A percentile compares a stretch with the other conserved stretches of the same genome.
Conservation (phyloP, 78 protist species). For the Dictyostelium firmibasis region DNA sequence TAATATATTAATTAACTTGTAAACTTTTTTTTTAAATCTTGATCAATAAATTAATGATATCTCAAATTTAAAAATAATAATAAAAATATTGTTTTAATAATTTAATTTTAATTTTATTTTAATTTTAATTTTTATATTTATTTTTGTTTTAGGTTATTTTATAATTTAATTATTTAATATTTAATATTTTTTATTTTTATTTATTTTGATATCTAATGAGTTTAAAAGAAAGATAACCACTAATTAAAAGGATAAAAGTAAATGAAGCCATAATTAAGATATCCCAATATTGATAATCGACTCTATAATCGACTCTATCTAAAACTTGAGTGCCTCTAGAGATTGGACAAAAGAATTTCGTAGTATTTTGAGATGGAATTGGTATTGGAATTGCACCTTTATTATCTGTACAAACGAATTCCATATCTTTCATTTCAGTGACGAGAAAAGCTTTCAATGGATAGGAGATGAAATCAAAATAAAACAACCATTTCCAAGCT, state of each 20-base stretch:
- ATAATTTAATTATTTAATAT: neutral
- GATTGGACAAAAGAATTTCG: constrained; percentile 28
- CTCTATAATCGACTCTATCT: neutral
- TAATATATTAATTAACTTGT: no score
- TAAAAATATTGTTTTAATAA: no score
- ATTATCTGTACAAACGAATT: constrained; percentile 48
- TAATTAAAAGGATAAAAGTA: neutral
- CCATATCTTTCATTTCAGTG: constrained; percentile 38
- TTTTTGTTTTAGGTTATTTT: neutral
- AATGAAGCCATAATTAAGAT: constrained; percentile 14
- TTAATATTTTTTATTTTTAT: no score
- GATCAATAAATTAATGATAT: no score
- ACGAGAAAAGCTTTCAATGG: constrained; percentile 29
- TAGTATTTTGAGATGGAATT: constrained; percentile 2
- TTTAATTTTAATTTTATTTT: no score
- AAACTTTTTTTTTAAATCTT: no score
- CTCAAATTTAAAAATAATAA: no score
- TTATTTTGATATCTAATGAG: constrained; percentile 66
- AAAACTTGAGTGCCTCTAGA: neutral
- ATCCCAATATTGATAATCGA: neutral
- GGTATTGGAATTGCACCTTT: constrained; percentile 51
- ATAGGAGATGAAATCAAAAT: constrained; percentile 20
- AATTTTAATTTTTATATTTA: neutral
- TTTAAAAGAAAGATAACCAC: constrained; percentile 19
- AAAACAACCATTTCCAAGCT: constrained; percentile 60